phyloP scores from a whole-genome alignment of 1,139 yeast genomes.

The Ashbya aceris region DNA sequence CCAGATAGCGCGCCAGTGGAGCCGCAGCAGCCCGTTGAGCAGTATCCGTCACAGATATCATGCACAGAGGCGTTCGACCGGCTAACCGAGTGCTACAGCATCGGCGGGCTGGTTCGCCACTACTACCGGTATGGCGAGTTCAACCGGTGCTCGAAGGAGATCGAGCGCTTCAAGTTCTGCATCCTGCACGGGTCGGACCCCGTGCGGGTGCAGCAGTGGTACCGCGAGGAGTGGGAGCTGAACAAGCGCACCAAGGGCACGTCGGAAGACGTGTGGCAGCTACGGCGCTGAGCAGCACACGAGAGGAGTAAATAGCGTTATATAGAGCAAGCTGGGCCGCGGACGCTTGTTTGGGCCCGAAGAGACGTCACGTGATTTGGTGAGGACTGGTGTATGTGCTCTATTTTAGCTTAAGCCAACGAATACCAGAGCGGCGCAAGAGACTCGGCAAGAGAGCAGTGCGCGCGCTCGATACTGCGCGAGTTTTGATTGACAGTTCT shows the following conservation, averaged over 20 bases:
- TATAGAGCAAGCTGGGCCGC: no score
- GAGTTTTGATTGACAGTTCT: no score
- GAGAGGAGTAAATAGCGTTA: neutral
- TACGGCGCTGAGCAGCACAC: conserved; percentile 11
- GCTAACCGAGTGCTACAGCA: conserved; percentile 71
- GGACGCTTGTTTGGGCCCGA: no score
- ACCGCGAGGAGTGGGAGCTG: conserved; percentile 46
- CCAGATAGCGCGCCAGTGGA: no score
- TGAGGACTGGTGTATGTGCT: no score
- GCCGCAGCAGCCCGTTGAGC: no score
- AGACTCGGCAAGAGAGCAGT: no score
- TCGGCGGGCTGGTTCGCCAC: conserved; percentile 80
- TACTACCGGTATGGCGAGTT: conserved; percentile 77
- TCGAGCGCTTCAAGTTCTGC: conserved; percentile 77
- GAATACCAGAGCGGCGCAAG: no score
- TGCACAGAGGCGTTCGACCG: conserved; percentile 83
- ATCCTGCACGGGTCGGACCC: conserved; percentile 44
- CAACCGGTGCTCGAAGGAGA: conserved; percentile 58
- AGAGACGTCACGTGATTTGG: no score
- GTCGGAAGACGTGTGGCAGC: conserved; percentile 77
- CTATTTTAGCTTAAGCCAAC: no score
- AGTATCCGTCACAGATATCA: conserved; percentile 41
- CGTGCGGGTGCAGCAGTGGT: conserved; percentile 59
- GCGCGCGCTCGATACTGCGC: no score
- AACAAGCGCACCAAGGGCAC: conserved; percentile 57